Conservation (phyloP, 2,329 filamentous ascomycete genomes). For the Elsinoe arachidis region DNA sequence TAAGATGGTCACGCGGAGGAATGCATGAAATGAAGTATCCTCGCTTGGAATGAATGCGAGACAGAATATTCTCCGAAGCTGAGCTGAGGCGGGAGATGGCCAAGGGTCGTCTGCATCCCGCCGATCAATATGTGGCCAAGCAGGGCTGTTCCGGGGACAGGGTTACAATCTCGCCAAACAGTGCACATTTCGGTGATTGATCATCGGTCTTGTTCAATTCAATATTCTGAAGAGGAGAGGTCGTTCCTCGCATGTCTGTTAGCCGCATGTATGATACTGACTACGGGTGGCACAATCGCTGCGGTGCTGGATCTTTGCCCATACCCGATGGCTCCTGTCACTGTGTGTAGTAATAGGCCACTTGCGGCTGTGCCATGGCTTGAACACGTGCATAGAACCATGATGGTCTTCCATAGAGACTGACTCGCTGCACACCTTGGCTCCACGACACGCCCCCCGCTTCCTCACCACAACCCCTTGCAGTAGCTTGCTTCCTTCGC, state of each 20-base stretch:
- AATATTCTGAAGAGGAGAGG: neutral
- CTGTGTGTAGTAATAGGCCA: neutral
- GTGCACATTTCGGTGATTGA: neutral
- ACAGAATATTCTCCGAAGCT: conserved; percentile 1
- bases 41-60: conserved; percentile 3
- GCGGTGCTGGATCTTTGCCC: neutral
- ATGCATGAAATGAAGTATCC: neutral
- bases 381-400: neutral
- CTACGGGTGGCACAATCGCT: no score
- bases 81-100: neutral
- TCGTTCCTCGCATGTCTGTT: neutral
- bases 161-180: neutral
- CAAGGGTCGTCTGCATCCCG: neutral
- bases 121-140: neutral
- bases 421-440: neutral
- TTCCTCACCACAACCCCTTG: neutral
- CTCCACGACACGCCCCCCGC: neutral
- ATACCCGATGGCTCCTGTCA: neutral
- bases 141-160: neutral
- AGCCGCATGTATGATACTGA: neutral
- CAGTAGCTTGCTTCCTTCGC: neutral
- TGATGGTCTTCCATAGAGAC: neutral
- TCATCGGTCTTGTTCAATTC: neutral
- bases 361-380: neutral
- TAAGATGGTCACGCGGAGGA: neutral